phyloP scores from a whole-genome alignment of 169 alveolate genomes.

The Theileria equi region DNA sequence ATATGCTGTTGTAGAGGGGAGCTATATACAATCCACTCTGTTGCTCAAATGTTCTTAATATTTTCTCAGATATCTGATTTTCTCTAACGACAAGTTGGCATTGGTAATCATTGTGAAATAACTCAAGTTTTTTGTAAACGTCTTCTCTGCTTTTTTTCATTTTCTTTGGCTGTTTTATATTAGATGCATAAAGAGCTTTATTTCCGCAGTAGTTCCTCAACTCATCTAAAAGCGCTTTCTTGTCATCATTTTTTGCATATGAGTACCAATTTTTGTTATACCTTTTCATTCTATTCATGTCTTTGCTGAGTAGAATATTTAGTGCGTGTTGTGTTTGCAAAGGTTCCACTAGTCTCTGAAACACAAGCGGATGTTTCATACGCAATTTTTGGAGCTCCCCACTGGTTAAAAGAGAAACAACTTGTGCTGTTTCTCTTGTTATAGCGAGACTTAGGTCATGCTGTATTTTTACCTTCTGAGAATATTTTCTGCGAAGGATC shows the following conservation, averaged over 20 bases:
- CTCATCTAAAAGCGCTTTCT: slow-evolving; percentile 33
- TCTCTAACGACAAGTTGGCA: slow-evolving; percentile 58
- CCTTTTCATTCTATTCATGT: slow-evolving; percentile 10
- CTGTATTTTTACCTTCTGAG: slow-evolving; percentile 38
- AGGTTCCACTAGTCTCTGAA: slow-evolving; percentile 44
- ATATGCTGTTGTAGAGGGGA: slow-evolving; percentile 50
- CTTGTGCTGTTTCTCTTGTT: slow-evolving; percentile 58
- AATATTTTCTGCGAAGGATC: slow-evolving; percentile 32
- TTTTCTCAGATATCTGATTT: slow-evolving; percentile 46
- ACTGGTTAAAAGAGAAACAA: slow-evolving; percentile 28
- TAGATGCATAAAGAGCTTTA: slow-evolving; percentile 27
- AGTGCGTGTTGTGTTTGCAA: slow-evolving; percentile 42
- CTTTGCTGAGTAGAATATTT: slow-evolving; percentile 23
- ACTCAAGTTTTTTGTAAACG: slow-evolving; percentile 35
- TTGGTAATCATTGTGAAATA: slow-evolving; percentile 48
- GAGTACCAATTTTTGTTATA: slow-evolving; percentile 57
- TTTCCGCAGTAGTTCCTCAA: slow-evolving; percentile 44
- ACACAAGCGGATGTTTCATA: slow-evolving; percentile 55
- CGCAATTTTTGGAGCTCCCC: slow-evolving; percentile 28
- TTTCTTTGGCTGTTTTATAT: slow-evolving; percentile 45
- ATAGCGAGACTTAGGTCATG: slow-evolving; percentile 44
- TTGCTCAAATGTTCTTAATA: slow-evolving; percentile 43
- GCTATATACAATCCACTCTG: slow-evolving; percentile 57
- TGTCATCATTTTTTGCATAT: slow-evolving; percentile 12
- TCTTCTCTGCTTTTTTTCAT: slow-evolving; percentile 23